Evolutionary conservation across 2,329 filamentous ascomycete genomes (phyloP).

Genomic region (Colletotrichum sp.): DNA sequence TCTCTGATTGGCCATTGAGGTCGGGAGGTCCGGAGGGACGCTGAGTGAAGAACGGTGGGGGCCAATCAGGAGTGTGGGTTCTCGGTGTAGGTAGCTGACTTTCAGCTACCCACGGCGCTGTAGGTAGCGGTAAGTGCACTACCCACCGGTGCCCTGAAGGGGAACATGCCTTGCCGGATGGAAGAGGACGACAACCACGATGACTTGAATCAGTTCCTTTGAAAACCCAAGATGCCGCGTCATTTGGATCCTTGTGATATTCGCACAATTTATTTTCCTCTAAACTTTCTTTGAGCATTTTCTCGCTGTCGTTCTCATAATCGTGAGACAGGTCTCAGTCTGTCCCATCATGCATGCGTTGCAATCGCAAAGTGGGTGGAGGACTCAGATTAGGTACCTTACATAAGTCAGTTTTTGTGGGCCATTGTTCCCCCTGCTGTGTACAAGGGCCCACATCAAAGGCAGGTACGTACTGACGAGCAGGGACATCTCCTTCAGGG

Average conservation of each 20-base stretch:
- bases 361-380: background rate
- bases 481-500: background rate
- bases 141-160: too few species aligned
- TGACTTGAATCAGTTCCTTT: background rate
- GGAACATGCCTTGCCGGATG: too few species aligned
- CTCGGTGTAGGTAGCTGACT: too few species aligned
- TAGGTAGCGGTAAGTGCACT: too few species aligned
- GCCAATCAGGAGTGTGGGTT: too few species aligned
- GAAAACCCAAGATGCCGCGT: background rate
- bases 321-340: background rate
- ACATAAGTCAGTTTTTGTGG: background rate
- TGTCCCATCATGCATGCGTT: background rate
- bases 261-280: fast-evolving
- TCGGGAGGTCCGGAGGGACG: background rate
- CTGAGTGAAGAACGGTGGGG: too few species aligned
- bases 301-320: background rate
- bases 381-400: too few species aligned
- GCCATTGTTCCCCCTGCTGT: background rate
- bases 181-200: background rate
- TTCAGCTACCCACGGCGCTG: too few species aligned
- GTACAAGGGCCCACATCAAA: background rate
- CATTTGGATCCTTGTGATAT: background rate
- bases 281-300: background rate
- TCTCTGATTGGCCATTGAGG: background rate
- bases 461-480: background rate